Conservation (phyloP, 1,284 basidiomycete genomes). For the Somion occarium region DNA sequence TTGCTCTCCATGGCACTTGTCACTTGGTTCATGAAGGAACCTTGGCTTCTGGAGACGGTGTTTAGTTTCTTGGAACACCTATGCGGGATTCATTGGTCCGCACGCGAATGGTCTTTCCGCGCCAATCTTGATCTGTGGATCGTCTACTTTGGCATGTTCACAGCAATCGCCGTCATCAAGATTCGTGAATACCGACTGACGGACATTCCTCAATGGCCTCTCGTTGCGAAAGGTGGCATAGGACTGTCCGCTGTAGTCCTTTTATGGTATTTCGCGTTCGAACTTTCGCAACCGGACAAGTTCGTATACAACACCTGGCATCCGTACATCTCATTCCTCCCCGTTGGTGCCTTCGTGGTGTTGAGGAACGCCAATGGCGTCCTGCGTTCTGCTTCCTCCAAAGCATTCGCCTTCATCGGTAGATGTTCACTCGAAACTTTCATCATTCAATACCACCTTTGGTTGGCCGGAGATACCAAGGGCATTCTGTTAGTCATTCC, state of each 20-base stretch:
- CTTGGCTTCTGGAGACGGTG: slow-evolving; percentile 56
- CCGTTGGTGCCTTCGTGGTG: slow-evolving; percentile 69
- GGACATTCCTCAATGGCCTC: slow-evolving; percentile 65
- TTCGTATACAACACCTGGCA: slow-evolving; percentile 85
- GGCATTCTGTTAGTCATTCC: slow-evolving; percentile 79
- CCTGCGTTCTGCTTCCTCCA: slow-evolving; percentile 66
- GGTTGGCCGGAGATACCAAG: slow-evolving; percentile 85
- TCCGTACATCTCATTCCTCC: slow-evolving; percentile 78
- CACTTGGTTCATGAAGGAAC: slow-evolving; percentile 63
- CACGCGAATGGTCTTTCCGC: slow-evolving; percentile 83
- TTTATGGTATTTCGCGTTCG: slow-evolving; percentile 80
- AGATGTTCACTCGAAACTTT: slow-evolving; percentile 83
- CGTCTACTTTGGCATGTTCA: slow-evolving; percentile 82
- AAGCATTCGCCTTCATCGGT: slow-evolving; percentile 76
- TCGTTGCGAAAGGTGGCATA: slow-evolving; percentile 43
- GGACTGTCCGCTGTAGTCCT: slow-evolving; percentile 49
- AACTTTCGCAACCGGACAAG: slow-evolving; percentile 71
- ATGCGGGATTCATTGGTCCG: slow-evolving; percentile 78
- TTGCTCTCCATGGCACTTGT: slow-evolving; percentile 55
- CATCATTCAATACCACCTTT: slow-evolving; percentile 87
- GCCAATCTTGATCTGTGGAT: slow-evolving; percentile 85
- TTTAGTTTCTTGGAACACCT: slow-evolving; percentile 63
- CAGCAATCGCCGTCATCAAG: slow-evolving; percentile 72
- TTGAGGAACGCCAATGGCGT: slow-evolving; percentile 73
- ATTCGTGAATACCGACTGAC: slow-evolving; percentile 67